phyloP scores from a whole-genome alignment of 257 asterid genomes.

The Nicotiana tomentosiformis region DNA sequence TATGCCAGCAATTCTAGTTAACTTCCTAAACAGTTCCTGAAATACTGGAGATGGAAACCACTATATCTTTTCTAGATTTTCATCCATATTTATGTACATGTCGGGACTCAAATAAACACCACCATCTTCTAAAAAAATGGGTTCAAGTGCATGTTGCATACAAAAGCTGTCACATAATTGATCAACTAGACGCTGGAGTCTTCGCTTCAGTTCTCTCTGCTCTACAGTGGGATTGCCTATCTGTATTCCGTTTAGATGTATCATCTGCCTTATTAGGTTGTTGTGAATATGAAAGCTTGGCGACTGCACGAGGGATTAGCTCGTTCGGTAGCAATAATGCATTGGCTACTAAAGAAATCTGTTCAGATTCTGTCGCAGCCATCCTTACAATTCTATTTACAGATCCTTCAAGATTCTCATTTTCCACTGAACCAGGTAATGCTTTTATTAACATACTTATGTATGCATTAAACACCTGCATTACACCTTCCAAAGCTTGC shows the following conservation, averaged over 20 bases:
- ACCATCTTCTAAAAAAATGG: slow-evolving; percentile 78
- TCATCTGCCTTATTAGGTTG: slow-evolving; percentile 34
- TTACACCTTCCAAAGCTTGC: slow-evolving; percentile 65
- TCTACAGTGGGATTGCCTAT: slow-evolving; percentile 51
- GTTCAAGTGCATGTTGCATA: slow-evolving; percentile 83
- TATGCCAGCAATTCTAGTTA: slow-evolving; percentile 52
- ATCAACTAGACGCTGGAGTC: slow-evolving; percentile 72
- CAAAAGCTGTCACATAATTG: slow-evolving; percentile 88
- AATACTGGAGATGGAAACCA: slow-evolving; percentile 92
- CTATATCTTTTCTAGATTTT: slow-evolving; percentile 51
- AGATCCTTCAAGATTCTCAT: slow-evolving; percentile 67
- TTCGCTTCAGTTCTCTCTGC: slow-evolving; percentile 69
- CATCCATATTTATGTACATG: slow-evolving; percentile 72
- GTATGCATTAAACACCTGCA: slow-evolving; percentile 59
- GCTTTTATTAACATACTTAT: slow-evolving; percentile 64
- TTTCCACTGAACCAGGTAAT: slow-evolving; percentile 67
- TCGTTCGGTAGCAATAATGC: slow-evolving; percentile 76
- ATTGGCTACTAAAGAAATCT: slow-evolving; percentile 64
- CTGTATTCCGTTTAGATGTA: slow-evolving; percentile 31
- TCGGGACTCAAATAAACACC: slow-evolving; percentile 66
- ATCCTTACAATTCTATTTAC: slow-evolving; percentile 59
- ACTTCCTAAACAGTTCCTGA: slow-evolving; percentile 78
- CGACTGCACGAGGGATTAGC: slow-evolving; percentile 73
- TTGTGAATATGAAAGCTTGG: slow-evolving; percentile 38
- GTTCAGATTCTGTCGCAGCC: slow-evolving; percentile 68